These are phyloP conservation scores for Penicillium sp. DNA, from an alignment of 2,329 filamentous ascomycete genomes.

Conservation along the genomic window DNA sequence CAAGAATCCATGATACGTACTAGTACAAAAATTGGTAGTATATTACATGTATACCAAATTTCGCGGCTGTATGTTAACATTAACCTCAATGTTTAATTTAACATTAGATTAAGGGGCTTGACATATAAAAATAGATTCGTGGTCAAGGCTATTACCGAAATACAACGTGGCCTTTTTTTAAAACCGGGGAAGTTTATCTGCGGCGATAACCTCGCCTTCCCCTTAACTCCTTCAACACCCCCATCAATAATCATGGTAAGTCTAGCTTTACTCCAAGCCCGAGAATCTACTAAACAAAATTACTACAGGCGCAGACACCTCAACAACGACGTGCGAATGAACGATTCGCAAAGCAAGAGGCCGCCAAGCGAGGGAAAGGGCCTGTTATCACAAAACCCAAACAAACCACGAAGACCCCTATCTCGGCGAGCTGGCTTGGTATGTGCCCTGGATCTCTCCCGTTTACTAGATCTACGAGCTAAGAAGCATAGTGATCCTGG, in stretches of 20 bases:
- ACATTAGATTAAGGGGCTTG: no score
- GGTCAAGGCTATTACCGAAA: no score
- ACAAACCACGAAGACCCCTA: slow-evolving; percentile 53
- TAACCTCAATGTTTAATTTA: no score
- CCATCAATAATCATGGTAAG: neutral
- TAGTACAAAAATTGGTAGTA: no score
- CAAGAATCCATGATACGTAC: no score
- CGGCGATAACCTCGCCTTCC: slow-evolving; percentile 3
- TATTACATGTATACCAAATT: no score
- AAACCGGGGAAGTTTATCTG: neutral
- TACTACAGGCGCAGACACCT: slow-evolving; percentile 61
- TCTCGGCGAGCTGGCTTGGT: slow-evolving; percentile 62
- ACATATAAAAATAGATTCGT: no score
- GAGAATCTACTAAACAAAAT: neutral
- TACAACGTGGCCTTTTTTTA: slow-evolving; percentile 3
- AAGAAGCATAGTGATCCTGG: slow-evolving; percentile 52
- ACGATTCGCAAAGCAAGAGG: slow-evolving; percentile 59
- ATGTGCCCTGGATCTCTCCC: slow-evolving; percentile 16
- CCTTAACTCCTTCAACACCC: neutral
- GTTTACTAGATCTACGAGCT: slow-evolving; percentile 3
- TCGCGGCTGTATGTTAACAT: no score
- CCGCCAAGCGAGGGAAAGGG: slow-evolving; percentile 60
- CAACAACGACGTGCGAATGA: slow-evolving; percentile 66
- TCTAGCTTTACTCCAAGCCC: neutral
- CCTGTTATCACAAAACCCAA: slow-evolving; percentile 46